These are phyloP conservation scores for Waltergamsia citrina DNA, from an alignment of 2,329 filamentous ascomycete species.

Conservation along the genomic window DNA sequence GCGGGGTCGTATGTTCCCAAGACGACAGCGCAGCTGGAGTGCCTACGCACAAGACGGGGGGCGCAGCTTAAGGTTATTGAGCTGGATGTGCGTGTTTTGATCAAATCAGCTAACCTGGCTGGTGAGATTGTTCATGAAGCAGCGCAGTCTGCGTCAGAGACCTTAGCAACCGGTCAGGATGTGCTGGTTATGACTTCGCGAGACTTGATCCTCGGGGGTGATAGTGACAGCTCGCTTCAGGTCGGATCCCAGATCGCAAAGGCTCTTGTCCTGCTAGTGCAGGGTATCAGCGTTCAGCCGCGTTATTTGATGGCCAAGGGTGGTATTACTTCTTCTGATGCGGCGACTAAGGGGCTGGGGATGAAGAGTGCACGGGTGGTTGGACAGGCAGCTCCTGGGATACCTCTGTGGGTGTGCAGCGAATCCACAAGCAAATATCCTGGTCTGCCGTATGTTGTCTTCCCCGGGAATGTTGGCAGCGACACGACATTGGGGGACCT, in stretches of 20 bases:
- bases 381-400: constrained; percentile 45
- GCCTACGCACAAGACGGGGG: constrained; percentile 26
- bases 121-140: constrained; percentile 20
- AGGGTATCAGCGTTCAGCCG: constrained; percentile 30
- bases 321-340: constrained; percentile 49
- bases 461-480: constrained; percentile 44
- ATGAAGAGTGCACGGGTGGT: constrained; percentile 44
- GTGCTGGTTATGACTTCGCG: constrained; percentile 51
- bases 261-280: constrained; percentile 40
- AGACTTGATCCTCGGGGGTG: constrained; percentile 31
- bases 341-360: constrained; percentile 43
- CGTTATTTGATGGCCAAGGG: constrained; percentile 50
- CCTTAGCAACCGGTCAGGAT: constrained; percentile 35
- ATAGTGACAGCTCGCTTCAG: constrained; percentile 40
- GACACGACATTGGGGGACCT: constrained; percentile 32
- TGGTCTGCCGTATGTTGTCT: constrained; percentile 44
- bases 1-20: constrained; percentile 51
- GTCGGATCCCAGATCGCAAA: constrained; percentile 43
- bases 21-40: constrained; percentile 43
- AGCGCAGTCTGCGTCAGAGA: constrained; percentile 21
- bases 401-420: constrained; percentile 45
- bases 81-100: constrained; percentile 36
- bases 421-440: constrained; percentile 34
- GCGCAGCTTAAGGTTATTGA: constrained; percentile 31
- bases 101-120: constrained; percentile 22